Conservation (phyloP, 176 grass and related monocot species). For the Panicum miliaceum region DNA sequence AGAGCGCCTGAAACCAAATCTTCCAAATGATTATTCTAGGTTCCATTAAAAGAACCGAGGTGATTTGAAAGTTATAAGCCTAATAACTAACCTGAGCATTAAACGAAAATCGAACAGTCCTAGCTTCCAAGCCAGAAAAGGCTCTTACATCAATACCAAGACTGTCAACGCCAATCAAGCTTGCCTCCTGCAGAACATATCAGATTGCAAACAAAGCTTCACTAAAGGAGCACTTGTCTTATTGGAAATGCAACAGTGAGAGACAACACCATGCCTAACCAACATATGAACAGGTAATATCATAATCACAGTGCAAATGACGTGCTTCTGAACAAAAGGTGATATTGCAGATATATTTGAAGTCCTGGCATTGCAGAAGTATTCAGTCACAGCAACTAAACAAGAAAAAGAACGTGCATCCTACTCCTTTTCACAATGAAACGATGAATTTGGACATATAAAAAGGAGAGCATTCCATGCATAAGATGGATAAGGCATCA, state of each 20-base stretch:
- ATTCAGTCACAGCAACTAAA: not conserved
- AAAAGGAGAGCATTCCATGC: not conserved
- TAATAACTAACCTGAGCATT: constrained; percentile 64
- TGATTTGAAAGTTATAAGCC: not conserved
- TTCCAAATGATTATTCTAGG: constrained; percentile 17
- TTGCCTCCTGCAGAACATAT: constrained; percentile 63
- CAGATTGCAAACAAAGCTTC: constrained; percentile 36
- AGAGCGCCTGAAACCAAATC: constrained; percentile 61
- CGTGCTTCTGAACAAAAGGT: not conserved
- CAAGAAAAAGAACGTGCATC: not conserved
- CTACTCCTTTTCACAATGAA: not conserved
- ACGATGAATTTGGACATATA: not conserved
- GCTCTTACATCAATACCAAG: constrained; percentile 91
- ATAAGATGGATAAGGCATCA: not conserved
- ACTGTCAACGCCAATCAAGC: constrained; percentile 81
- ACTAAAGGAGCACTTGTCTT: not conserved
- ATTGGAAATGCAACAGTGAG: not conserved
- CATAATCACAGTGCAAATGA: not conserved
- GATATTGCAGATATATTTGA: not conserved
- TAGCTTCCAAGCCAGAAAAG: constrained; percentile 75
- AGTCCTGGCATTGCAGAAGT: not conserved
- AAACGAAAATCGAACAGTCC: constrained; percentile 83
- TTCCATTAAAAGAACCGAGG: not conserved
- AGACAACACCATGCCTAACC: constrained; percentile 3
- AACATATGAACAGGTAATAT: not conserved